Conservation (phyloP, 176 grass and related monocot genomes). For the Bothriochloa decipiens region DNA sequence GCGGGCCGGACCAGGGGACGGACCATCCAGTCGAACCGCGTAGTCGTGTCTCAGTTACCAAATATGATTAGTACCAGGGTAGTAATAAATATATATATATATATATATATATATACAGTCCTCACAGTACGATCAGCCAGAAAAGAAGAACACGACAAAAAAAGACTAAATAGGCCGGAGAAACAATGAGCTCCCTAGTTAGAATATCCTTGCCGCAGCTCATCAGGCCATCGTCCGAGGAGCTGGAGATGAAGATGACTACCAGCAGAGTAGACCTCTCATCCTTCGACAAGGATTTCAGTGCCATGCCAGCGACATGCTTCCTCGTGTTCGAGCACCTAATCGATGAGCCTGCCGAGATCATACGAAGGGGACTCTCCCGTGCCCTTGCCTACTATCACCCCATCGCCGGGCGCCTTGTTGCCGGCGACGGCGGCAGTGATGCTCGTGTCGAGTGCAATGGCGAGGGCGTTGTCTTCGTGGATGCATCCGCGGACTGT, state of each 20-base stretch:
- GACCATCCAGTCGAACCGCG: too few species aligned
- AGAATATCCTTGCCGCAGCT: slow-evolving; percentile 7
- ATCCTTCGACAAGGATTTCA: not conserved
- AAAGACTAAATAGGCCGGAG: not conserved
- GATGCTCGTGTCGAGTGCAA: not conserved
- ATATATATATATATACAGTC: not conserved
- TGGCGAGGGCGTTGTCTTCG: slow-evolving; percentile 16
- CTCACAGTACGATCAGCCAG: not conserved
- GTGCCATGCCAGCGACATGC: not conserved
- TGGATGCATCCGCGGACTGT: not conserved
- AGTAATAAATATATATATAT: too few species aligned
- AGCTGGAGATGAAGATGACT: not conserved
- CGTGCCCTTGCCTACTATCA: not conserved
- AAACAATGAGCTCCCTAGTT: not conserved
- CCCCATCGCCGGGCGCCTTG: slow-evolving; percentile 6
- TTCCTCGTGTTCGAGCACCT: slow-evolving; percentile 2
- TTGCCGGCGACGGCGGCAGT: too few species aligned
- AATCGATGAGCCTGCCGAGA: not conserved
- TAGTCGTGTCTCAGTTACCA: too few species aligned
- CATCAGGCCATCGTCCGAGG: not conserved
- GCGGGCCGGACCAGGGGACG: too few species aligned
- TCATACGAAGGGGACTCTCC: not conserved
- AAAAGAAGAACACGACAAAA: not conserved
- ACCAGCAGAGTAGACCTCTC: not conserved
- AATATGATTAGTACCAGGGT: too few species aligned